phyloP scores from a whole-genome alignment of 2,329 filamentous ascomycete species.

The Neofusicoccum kwambonambiense region DNA sequence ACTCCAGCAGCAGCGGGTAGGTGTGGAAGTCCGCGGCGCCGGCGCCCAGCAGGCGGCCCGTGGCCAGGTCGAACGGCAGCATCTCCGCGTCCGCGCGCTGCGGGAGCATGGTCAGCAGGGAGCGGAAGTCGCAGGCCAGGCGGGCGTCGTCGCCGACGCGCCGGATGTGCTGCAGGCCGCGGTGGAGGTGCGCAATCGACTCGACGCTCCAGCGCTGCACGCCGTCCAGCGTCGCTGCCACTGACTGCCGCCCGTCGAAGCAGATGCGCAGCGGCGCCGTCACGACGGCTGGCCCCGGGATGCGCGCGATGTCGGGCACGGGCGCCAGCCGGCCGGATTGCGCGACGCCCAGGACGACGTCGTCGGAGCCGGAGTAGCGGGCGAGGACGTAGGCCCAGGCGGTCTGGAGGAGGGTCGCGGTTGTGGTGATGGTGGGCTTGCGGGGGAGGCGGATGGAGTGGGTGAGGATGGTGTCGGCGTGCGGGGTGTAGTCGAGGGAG shows the following conservation, averaged over 20 bases:
- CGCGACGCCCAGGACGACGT: conserved; percentile 59
- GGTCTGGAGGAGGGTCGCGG: conserved; percentile 55
- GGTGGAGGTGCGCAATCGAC: conserved; percentile 64
- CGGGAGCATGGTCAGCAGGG: conserved; percentile 38
- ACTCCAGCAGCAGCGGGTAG: conserved; percentile 66
- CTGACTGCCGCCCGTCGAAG: conserved; percentile 26
- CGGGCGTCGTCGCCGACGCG: conserved; percentile 46
- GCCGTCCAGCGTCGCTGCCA: conserved; percentile 54
- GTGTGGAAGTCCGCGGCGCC: conserved; percentile 58
- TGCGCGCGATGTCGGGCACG: conserved; percentile 48
- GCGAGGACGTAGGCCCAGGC: conserved; percentile 41
- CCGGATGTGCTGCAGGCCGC: conserved; percentile 61
- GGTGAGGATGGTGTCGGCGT: conserved; percentile 44
- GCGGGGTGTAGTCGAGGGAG: conserved; percentile 49
- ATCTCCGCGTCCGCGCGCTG: conserved; percentile 35
- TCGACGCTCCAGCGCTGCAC: conserved; percentile 57
- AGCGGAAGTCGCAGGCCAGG: conserved; percentile 49
- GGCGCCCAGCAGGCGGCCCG: conserved; percentile 41
- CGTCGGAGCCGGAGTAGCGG: conserved; percentile 52
- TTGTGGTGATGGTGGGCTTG: conserved; percentile 39
- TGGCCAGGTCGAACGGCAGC: conserved; percentile 48
- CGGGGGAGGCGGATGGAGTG: not conserved
- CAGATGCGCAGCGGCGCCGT: conserved; percentile 58
- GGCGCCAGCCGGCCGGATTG: conserved; percentile 56
- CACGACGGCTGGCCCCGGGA: conserved; percentile 61